These are phyloP conservation scores for Calonectria hongkongensis DNA, from an alignment of 2,329 filamentous ascomycete genomes.

Conservation along the genomic window DNA sequence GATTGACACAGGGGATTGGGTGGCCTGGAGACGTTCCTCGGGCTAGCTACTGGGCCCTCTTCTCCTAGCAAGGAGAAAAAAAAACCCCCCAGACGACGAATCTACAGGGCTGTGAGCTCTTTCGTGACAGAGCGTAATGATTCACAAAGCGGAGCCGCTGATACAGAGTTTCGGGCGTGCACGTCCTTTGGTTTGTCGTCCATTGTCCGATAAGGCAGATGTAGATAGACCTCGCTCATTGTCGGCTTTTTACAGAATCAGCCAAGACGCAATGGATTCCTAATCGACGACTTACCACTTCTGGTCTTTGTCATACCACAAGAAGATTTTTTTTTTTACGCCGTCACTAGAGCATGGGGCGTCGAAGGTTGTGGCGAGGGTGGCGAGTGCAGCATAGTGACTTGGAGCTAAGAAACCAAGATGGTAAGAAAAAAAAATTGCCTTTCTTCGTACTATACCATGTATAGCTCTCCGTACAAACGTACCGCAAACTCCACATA, in stretches of 20 bases:
- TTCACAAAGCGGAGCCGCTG: constrained; percentile 36
- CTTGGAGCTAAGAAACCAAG: not conserved
- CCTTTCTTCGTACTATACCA: no score
- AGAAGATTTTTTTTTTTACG: not conserved
- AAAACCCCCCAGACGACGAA: not conserved
- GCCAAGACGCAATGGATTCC: constrained; percentile 1
- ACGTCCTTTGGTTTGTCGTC: constrained; percentile 11
- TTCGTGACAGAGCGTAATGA: constrained; percentile 38
- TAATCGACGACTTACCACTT: not conserved
- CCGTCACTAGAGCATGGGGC: not conserved
- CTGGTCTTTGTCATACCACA: constrained; percentile 24
- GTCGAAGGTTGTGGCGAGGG: not conserved
- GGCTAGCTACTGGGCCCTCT: constrained; percentile 20
- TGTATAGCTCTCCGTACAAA: not conserved
- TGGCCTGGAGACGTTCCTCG: constrained; percentile 26
- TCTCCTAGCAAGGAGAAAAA: not conserved
- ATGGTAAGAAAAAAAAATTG: no score
- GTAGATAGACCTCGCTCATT: not conserved
- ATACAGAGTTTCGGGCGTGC: constrained; percentile 26
- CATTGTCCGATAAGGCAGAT: not conserved
- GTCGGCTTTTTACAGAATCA: constrained; percentile 9
- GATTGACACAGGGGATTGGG: constrained; percentile 33
- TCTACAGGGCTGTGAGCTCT: constrained; percentile 31
- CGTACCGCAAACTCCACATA: constrained; percentile 12
- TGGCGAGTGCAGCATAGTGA: not conserved